These are phyloP conservation scores for Dendrobium officinale DNA, from an alignment of 106 monocot genomes.

Conservation along the genomic window DNA sequence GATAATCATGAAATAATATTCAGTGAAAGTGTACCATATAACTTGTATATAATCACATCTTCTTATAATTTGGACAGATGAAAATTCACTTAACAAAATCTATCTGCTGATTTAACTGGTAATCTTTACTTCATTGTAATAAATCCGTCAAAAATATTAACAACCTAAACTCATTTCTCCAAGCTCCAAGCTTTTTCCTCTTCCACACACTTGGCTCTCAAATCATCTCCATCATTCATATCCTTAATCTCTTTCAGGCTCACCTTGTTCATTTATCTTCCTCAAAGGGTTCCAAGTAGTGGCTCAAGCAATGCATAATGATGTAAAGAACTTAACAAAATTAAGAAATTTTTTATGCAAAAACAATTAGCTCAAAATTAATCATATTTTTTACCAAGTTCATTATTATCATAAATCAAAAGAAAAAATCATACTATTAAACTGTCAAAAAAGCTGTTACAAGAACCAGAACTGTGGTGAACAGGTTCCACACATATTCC, in stretches of 20 bases:
- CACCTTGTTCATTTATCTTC: too few species aligned
- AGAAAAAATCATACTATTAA: conserved; percentile 33
- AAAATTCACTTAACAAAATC: background rate
- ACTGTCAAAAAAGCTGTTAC: conserved; percentile 69
- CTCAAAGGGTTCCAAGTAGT: background rate
- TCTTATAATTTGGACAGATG: background rate
- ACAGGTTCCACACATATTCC: conserved; percentile 51
- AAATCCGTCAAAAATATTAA: background rate
- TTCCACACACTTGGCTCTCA: too few species aligned
- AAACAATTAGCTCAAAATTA: background rate
- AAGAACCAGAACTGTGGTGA: conserved; percentile 58
- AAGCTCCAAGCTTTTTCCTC: too few species aligned
- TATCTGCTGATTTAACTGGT: background rate
- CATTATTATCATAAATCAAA: background rate
- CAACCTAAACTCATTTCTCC: too few species aligned
- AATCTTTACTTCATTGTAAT: background rate
- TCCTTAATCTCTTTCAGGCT: too few species aligned
- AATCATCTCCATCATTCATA: too few species aligned
- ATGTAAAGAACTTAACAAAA: background rate
- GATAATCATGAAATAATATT: too few species aligned
- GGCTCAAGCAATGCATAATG: background rate
- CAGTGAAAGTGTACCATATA: background rate
- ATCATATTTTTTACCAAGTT: background rate
- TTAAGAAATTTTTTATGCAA: background rate
- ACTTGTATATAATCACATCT: background rate